phyloP scores from a whole-genome alignment of 257 asterid genomes.

The Catharanthus roseus region DNA sequence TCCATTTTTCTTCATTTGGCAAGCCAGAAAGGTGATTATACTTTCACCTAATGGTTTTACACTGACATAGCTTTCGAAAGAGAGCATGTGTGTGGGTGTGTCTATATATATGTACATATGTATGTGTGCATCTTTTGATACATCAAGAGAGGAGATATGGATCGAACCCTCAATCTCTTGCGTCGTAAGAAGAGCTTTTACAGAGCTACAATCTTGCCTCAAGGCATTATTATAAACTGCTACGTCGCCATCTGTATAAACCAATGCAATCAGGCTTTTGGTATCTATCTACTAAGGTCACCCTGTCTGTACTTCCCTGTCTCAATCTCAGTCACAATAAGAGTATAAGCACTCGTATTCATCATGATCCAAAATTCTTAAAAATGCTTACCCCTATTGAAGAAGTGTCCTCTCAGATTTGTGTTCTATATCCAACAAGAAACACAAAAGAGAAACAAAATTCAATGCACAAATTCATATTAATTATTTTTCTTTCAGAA shows the following conservation, averaged over 20 bases:
- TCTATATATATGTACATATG: no score
- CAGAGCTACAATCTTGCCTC: background rate
- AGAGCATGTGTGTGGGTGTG: background rate
- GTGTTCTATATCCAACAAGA: no score
- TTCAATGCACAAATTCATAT: no score
- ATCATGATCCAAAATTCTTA: no score
- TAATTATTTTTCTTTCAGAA: no score
- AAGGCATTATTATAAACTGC: background rate
- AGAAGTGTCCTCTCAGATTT: no score
- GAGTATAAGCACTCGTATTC: no score
- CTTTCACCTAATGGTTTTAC: background rate
- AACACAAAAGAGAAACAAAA: no score
- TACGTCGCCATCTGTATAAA: background rate
- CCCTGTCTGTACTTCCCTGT: background rate
- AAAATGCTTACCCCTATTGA: no score
- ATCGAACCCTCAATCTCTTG: background rate
- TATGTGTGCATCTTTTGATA: no score
- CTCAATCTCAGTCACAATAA: no score
- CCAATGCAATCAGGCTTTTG: background rate
- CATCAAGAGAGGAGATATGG: background rate
- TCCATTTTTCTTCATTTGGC: background rate
- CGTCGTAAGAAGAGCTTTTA: background rate
- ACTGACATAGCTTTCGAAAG: background rate
- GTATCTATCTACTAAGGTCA: no score
- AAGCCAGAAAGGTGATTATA: background rate